Conservation (phyloP, 1,284 basidiomycete species). For the Sporisorium sorghi region DNA sequence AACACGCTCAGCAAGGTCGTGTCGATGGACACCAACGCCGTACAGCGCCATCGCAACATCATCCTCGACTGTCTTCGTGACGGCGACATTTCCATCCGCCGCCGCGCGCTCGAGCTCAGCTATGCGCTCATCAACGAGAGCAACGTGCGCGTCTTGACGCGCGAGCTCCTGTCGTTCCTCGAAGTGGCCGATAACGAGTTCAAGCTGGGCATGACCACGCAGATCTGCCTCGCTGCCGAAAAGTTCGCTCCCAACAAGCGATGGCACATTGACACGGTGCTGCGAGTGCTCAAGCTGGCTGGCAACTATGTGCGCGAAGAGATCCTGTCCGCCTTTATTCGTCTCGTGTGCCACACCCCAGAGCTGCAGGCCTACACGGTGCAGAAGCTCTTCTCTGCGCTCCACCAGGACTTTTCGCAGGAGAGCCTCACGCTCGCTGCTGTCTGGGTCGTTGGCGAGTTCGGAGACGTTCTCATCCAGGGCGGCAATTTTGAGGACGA, state of each 20-base stretch:
- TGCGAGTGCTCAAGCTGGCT: conserved; percentile 92
- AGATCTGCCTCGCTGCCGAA: conserved; percentile 95
- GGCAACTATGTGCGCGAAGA: conserved; percentile 98
- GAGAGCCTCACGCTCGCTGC: conserved; percentile 92
- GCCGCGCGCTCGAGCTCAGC: conserved; percentile 93
- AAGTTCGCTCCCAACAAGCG: conserved; percentile 96
- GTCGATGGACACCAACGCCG: conserved; percentile 96
- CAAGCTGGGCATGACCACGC: conserved; percentile 96
- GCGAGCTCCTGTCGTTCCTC: conserved; percentile 93
- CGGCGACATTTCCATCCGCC: conserved; percentile 97
- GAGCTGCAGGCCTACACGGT: conserved; percentile 96
- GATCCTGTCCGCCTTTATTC: conserved; percentile 92
- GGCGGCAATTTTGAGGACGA: conserved; percentile 78
- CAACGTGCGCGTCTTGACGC: conserved; percentile 90
- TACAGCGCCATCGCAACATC: conserved; percentile 96
- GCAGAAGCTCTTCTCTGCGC: conserved; percentile 88
- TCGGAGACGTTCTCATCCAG: conserved; percentile 89
- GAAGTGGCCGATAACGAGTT: conserved; percentile 99
- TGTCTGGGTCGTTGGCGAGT: conserved; percentile 97
- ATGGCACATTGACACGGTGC: conserved; percentile 98
- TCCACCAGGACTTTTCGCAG: conserved; percentile 92
- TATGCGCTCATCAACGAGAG: conserved; percentile 97
- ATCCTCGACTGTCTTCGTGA: conserved; percentile 98
- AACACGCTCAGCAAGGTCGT: conserved; percentile 99
- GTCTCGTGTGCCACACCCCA: conserved; percentile 94